Evolutionary conservation across 495 filamentous ascomycete species (phyloP), one percentile per base, ranked within the genome.

Genomic region (Letharia columbiana): DNA sequence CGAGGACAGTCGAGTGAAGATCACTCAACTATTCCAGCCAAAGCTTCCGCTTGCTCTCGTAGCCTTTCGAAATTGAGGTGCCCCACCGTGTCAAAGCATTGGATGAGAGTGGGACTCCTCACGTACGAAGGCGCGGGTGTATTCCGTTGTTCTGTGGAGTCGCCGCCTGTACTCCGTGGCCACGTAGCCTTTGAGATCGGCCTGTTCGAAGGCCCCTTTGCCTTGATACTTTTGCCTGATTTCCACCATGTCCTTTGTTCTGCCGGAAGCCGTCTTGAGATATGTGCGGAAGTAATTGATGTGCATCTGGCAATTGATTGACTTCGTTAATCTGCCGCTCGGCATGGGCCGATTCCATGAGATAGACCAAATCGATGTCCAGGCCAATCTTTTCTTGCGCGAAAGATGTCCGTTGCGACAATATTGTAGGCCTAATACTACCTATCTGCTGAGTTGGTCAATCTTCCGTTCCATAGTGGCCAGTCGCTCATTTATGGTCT

Each of bases 391-490:
- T 37, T 60, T 60, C 57, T 41, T 60, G 28, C 28, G 28, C 8
- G 7, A 15, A 52, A 23, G 49, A 3, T 52, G 49, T 56, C 28
- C 12, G 12, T 56, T 33, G 52, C 52, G 15, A 47, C 17, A 47
- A 2, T 63, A 15, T 37, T 17, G 62, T 9, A 37, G 31, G 35
- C 28, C 33, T n/a, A 11, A 37, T 8, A 12, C 28, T 4, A 11
- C 52, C 41, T 57, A 45, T 60, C 18, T 65, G 52, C 28, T 58
- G 64, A 71, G 68, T 67, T 70, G 66, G 64, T 76, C 73, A 66
- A 71, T 65, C 61, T 68, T 70, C 45, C 66, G 67, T 56, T 76
- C 72, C 45, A 72, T 70, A 35, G 64, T 66, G 60, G 74, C 75
- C 56, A 70, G 68, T 54, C 72, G 67, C 57, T 69, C 72, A 58